Percentiles rank a stretch among this genome's conserved stretches.
phyloP scores from a whole-genome alignment of 2,329 filamentous ascomycete genomes.

The Fusarium proliferatum region DNA sequence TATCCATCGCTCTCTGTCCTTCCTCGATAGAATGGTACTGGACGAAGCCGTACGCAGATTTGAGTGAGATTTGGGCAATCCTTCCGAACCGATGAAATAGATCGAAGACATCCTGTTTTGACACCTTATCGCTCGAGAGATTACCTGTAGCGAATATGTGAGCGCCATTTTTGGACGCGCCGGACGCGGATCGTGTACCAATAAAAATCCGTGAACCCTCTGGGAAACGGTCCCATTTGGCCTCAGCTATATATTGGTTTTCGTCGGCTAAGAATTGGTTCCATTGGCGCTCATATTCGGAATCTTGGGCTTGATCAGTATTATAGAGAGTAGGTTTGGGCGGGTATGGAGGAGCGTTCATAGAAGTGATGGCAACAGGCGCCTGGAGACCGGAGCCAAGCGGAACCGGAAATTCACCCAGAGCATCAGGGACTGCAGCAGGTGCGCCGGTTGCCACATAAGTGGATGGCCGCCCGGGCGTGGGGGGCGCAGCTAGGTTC shows the following conservation, averaged over 20 bases:
- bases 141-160: conserved; percentile 71
- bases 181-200: conserved; percentile 63
- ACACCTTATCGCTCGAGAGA: conserved; percentile 90
- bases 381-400: conserved; percentile 46
- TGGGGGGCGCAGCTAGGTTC: conserved; percentile 45
- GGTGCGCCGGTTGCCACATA: conserved; percentile 49
- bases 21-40: conserved; percentile 85
- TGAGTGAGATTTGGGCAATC: conserved; percentile 94
- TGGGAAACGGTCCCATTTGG: conserved; percentile 84
- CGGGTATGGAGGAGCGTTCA: conserved; percentile 49
- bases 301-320: conserved; percentile 50
- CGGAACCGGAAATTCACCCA: conserved; percentile 47
- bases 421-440: conserved; percentile 47
- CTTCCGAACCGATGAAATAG: conserved; percentile 87
- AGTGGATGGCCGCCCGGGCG: conserved; percentile 49
- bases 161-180: conserved; percentile 42
- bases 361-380: conserved; percentile 43
- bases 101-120: conserved; percentile 93
- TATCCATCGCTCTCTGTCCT: conserved; percentile 78
- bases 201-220: conserved; percentile 83
- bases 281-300: conserved; percentile 72
- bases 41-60: conserved; percentile 96
- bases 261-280: conserved; percentile 80
- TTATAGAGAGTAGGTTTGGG: conserved; percentile 44
- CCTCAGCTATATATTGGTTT: conserved; percentile 79